These are phyloP conservation scores for Carex cristatella DNA, from an alignment of 176 grass and related monocot species.

Conservation along the genomic window DNA sequence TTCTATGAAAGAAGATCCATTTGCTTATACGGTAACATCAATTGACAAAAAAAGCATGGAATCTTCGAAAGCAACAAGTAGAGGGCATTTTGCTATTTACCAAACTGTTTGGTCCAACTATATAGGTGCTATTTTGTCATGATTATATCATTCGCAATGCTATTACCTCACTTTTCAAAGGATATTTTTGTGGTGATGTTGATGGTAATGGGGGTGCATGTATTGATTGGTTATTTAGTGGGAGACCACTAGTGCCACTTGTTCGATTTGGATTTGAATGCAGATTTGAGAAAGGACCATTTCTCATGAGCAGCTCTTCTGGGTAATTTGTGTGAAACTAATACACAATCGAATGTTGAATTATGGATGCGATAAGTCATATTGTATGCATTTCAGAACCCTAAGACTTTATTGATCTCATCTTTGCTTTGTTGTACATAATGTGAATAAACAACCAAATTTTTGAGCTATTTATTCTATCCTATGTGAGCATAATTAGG, in stretches of 20 bases:
- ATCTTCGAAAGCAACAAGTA: not conserved
- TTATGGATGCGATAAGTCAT: not conserved
- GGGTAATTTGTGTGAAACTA: not conserved
- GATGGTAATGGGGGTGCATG: slow-evolving; percentile 18
- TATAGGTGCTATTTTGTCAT: slow-evolving; percentile 4
- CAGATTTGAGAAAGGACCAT: not conserved
- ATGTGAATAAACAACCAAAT: not conserved
- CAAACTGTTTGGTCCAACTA: not conserved
- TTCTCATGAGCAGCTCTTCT: not conserved
- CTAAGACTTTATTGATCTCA: not conserved
- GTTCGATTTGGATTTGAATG: not conserved
- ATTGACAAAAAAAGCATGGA: not conserved
- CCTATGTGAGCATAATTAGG: not conserved
- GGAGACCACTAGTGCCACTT: slow-evolving; percentile 15
- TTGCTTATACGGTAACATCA: not conserved
- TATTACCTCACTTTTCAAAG: not conserved
- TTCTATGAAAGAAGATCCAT: slow-evolving; percentile 2
- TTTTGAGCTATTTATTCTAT: not conserved
- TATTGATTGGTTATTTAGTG: slow-evolving; percentile 23
- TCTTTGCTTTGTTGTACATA: not conserved
- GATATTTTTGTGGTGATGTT: slow-evolving; percentile 5
- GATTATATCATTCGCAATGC: slow-evolving; percentile 6
- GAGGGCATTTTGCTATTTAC: not conserved
- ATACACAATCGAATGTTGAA: not conserved
- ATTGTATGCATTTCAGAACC: not conserved